These are phyloP conservation scores for Geranium incanum DNA, from an alignment of 441 rosid genomes.

Conservation along the genomic window DNA sequence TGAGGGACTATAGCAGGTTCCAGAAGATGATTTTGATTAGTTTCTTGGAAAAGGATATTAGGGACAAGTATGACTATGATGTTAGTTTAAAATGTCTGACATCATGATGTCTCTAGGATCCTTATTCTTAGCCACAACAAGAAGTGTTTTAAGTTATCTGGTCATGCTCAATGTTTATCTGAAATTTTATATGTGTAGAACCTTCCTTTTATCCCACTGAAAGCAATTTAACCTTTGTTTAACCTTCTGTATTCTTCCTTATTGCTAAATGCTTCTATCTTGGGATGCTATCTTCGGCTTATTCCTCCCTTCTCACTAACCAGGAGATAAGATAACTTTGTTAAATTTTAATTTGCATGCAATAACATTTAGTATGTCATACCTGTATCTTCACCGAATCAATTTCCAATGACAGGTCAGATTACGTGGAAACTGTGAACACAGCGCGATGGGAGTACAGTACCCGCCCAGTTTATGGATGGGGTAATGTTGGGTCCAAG, in stretches of 20 bases:
- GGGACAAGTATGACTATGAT: neutral
- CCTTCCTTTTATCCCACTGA: too few relatives aligned
- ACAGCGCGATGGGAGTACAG: slow-evolving; percentile 93
- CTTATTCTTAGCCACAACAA: neutral
- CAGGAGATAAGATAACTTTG: neutral
- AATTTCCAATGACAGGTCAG: slow-evolving; percentile 49
- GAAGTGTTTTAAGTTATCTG: too few relatives aligned
- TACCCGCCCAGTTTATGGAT: slow-evolving; percentile 83
- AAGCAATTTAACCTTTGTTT: neutral
- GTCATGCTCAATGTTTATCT: too few relatives aligned
- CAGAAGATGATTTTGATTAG: neutral
- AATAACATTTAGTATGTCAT: neutral
- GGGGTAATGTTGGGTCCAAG: slow-evolving; percentile 76
- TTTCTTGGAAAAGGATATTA: neutral
- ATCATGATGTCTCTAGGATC: neutral
- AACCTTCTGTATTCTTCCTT: neutral
- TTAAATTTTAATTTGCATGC: neutral
- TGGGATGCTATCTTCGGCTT: neutral
- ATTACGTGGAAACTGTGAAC: slow-evolving; percentile 55
- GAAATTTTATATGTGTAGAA: too few relatives aligned
- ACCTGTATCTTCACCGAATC: slow-evolving; percentile 1
- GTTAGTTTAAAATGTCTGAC: neutral
- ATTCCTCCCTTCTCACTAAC: neutral
- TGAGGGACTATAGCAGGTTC: slow-evolving; percentile 2
- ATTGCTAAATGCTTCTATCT: neutral